A percentile compares a stretch with the other conserved stretches of the same genome.
These are phyloP conservation scores for Penicillium canescens DNA, from an alignment of 495 filamentous ascomycete genomes.

Conservation along the genomic window DNA sequence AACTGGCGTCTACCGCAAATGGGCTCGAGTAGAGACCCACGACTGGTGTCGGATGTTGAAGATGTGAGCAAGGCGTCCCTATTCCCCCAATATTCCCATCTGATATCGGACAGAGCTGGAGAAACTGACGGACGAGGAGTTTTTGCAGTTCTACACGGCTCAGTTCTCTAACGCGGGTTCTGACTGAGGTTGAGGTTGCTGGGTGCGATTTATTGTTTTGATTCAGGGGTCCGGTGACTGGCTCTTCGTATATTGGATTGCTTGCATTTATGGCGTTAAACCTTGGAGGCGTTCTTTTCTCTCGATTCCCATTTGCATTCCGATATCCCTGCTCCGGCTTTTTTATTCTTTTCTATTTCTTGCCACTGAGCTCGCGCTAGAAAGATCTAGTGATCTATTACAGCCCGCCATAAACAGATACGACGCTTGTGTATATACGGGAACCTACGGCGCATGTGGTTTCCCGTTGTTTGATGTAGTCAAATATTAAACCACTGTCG, in stretches of 20 bases:
- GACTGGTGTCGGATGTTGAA: constrained; percentile 42
- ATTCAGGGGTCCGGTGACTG: background rate
- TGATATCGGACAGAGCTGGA: constrained; percentile 7
- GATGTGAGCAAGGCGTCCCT: constrained; percentile 43
- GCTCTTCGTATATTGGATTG: constrained; percentile 10
- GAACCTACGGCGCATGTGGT: too few relatives aligned
- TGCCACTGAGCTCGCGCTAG: background rate
- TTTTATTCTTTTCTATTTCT: background rate
- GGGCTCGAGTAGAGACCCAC: constrained; percentile 22
- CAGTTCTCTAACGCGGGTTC: constrained; percentile 44
- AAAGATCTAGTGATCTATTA: background rate
- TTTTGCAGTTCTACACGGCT: constrained; percentile 45
- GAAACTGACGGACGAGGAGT: constrained; percentile 38
- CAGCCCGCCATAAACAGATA: background rate
- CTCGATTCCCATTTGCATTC: constrained; percentile 15
- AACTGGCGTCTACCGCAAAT: constrained; percentile 68
- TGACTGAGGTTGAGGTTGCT: constrained; percentile 21
- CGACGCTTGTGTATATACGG: background rate
- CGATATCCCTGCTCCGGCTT: background rate
- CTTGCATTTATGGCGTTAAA: constrained; percentile 30
- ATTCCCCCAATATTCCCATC: background rate
- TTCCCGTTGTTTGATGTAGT: background rate
- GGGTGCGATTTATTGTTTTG: background rate
- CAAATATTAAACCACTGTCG: too few relatives aligned
- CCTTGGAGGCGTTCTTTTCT: constrained; percentile 9